Conservation (phyloP, 2,329 filamentous ascomycete genomes). For the Ceratocystis cacaofunesta region DNA sequence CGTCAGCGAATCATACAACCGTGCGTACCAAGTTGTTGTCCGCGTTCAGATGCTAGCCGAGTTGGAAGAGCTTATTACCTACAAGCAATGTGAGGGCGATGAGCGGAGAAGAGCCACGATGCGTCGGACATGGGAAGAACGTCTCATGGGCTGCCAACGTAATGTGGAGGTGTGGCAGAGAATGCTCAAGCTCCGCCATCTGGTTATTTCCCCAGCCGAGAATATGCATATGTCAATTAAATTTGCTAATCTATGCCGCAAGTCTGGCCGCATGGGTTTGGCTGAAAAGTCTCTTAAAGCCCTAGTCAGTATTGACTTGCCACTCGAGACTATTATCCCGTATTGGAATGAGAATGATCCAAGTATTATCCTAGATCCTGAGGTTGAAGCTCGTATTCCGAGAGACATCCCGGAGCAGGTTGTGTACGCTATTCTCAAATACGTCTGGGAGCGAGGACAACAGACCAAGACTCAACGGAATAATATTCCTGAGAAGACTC, state of each 20-base stretch:
- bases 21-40: slow-evolving; percentile 94
- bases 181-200: slow-evolving; percentile 84
- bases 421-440: slow-evolving; percentile 93
- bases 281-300: slow-evolving; percentile 91
- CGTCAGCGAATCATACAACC: slow-evolving; percentile 95
- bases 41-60: slow-evolving; percentile 98
- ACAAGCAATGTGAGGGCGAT: slow-evolving; percentile 79
- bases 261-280: slow-evolving; percentile 83
- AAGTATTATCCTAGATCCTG: slow-evolving; percentile 17
- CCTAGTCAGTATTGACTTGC: slow-evolving; percentile 59
- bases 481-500: slow-evolving; percentile 37
- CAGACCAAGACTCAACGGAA: slow-evolving; percentile 29
- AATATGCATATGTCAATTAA: slow-evolving; percentile 99
- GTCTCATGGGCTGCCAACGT: slow-evolving; percentile 84
- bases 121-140: slow-evolving; percentile 88
- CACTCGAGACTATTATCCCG: slow-evolving; percentile 45
- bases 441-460: slow-evolving; percentile 79
- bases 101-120: slow-evolving; percentile 79
- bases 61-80: slow-evolving; percentile 91
- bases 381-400: slow-evolving; percentile 16
- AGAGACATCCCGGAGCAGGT: slow-evolving; percentile 56
- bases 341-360: slow-evolving; percentile 36
- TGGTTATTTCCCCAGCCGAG: slow-evolving; percentile 82
- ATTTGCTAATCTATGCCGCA: slow-evolving; percentile 93
- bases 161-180: slow-evolving; percentile 98